Evolutionary conservation across 805 yeast genomes (phyloP), one percentile per base, ranked within the genome.

Genomic region (Scheffersomyces spartinae): DNA sequence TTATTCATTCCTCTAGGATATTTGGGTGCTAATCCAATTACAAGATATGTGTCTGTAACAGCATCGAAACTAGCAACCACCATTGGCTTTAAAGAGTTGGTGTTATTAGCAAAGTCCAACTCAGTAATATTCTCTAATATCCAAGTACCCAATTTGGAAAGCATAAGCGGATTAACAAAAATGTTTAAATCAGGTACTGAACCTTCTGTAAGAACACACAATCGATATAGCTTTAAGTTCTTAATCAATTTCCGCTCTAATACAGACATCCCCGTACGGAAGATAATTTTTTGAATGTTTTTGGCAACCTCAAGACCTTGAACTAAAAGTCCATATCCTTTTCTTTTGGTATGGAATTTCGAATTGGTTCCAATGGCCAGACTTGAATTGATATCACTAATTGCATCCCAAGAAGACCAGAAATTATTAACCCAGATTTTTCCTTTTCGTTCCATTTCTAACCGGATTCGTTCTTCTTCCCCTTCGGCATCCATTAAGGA

Each of bases 111-210:
- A 24, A 60, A 49, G 34, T 80, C 86, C 10, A 78, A 54, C 44
- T 85, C 95, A 4, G 93, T 78, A 39, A 88, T 78, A 32, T 84
- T 77, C 45, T 93, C 97, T 23, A 84, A 56, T 4, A 91, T 61
- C 98, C 98, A 93, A 31, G 74, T 69, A 0, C 96, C 97, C 14
- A 91, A 58, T 38, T 94, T 71, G 20, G 83, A 59, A 23, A 93
- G 52, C 23, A 93, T 82, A 31, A 91, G 54, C 3, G 98, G 98
- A 48, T 91, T 93, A 38, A 68, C 68, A 50, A 84, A 88, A 26
- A 82, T 54, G 15, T 64, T 69, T 15, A 83, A 57, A 40, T 83
- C 91, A 4, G 93, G 91, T 1, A 85, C 53, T 4, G 62, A 36
- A 2, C 65, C 94, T 43, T 86, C 97, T 34, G 78, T 82, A 21